Base-by-base conservation (phyloP, 305 asterid genomes). In the Fraxinus albicans region DNA sequence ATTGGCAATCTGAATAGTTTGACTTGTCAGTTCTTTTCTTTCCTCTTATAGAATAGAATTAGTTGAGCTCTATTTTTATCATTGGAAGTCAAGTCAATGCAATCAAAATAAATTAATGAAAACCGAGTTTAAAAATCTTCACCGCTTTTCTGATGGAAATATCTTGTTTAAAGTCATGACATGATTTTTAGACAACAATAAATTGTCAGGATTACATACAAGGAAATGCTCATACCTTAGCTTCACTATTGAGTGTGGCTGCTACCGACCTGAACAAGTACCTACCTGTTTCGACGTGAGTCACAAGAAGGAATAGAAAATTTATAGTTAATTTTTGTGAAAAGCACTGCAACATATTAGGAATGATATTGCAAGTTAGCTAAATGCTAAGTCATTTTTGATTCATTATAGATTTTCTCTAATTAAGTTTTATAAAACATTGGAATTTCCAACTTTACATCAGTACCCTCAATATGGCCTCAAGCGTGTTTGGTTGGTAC, bases 231-330 rank as follows among this genome's bases (percentile, higher is more conserved):
- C 74, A 17, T 88, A 90, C 97, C 98, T 91, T 93, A 77, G 96
- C 95, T 83, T 91, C 93, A 42, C 89, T 50, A 35, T 83, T 90
- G 77, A 93, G 87, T 85, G 91, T 86, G 85, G 94, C 86, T 27
- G 94, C 87, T 75, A 94, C 95, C 75, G 91, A 89, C 83, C 90
- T 91, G 83, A 83, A 84, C 86, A 76, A 69, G 87, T 82, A 86
- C 83, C 89, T 87, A 73, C 98, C 97, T 95, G 95, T 89, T 83
- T 81, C 77, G 75, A 84, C 25, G 78, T 77, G 50, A 60, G 47
- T 23, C 79, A 81, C 12, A 29, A 72, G 47, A 36, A 77, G 19
- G 58, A 73, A 85, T 31, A 29, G 25, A 35, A 27, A 80, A 29
- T 65, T 35, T 74, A 13, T 29, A 73, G 73, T 78, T 33, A 78